Conservation (phyloP, 2,329 filamentous ascomycete genomes). For the Davidsoniella australis region DNA sequence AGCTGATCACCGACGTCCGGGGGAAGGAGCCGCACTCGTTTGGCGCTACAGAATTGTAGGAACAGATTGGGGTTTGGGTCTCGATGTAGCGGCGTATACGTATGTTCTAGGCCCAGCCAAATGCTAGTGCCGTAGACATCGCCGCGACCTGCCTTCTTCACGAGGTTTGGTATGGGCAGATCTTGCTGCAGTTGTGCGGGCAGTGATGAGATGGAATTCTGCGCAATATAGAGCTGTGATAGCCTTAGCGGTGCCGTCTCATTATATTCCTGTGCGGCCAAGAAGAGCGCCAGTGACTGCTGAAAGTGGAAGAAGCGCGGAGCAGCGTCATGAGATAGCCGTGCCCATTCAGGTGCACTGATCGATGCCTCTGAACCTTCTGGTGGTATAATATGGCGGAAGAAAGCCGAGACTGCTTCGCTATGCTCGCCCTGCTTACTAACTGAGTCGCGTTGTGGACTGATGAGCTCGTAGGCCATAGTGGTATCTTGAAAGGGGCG, state of each 20-base stretch:
- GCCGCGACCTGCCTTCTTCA: slow-evolving; percentile 48
- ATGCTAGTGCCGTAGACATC: slow-evolving; percentile 78
- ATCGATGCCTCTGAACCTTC: too few species aligned
- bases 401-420: slow-evolving; percentile 14
- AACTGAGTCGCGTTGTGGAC: slow-evolving; percentile 11
- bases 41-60: slow-evolving; percentile 59
- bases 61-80: slow-evolving; percentile 94
- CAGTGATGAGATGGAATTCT: slow-evolving; percentile 54
- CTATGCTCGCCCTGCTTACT: not conserved
- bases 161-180: slow-evolving; percentile 48
- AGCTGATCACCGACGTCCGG: slow-evolving; percentile 46
- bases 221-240: slow-evolving; percentile 63
- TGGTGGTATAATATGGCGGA: not conserved
- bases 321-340: slow-evolving; percentile 2
- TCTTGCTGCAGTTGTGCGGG: slow-evolving; percentile 46
- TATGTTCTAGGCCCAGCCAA: slow-evolving; percentile 77
- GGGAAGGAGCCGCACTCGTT: slow-evolving; percentile 53
- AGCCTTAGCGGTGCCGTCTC: slow-evolving; percentile 15
- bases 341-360: slow-evolving; percentile 1
- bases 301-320: slow-evolving; percentile 36
- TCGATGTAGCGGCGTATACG: slow-evolving; percentile 76
- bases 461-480: slow-evolving; percentile 23
- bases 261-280: slow-evolving; percentile 37
- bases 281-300: slow-evolving; percentile 47
- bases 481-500: too few species aligned